Evolutionary conservation across 129 eudicot genomes (phyloP), one percentile per base, ranked within the genome.

Genomic region (Chrysanthemum makinoi): DNA sequence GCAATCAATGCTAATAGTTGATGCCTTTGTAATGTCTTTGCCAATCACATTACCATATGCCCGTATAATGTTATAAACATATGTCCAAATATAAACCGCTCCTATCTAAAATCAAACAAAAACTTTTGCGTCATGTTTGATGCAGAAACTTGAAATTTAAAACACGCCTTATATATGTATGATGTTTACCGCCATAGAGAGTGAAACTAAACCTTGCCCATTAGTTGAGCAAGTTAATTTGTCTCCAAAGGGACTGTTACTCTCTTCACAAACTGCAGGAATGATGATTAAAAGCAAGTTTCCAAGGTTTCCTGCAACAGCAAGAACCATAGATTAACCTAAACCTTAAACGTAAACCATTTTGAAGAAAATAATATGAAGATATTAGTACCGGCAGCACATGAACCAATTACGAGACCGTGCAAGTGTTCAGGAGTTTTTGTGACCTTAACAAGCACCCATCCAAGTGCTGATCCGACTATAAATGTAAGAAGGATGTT

Each of bases 251-350:
- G 95, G 95, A 56, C 78, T 88, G 58, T 80, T 81, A 69, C 66
- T 80, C 64, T 88, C 95, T 62, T 78, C 76, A 57, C 90, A 88
- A n/a, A 85, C 78, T 0, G 95, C 95, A 6, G 95, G 95, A 24
- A 88, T 55, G 12, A 88, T 82, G 65, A 88, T 88, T 55, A 84
- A 52, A 13, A 84, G 95, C 77, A 87, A 69, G 77, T 82, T 82
- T 66, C 90, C 87, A 53, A 82, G 74, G 73, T 86, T 86, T 55
- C 87, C 90, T 86, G 72, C 7, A 47, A 14, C 6, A 65, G 16
- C 14, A 51, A 46, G 18, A 59, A 10, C 8, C 17, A 10, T 62
- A 55, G 43, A 44, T 3, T 17, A 43, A 44, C 47, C 66, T 9
- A 13, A 66, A 55, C 14, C 4, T 3, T 22, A 47, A 61, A 46